These are phyloP conservation scores for Coemansia sp. DNA, from an alignment of 192 early-diverging fungal genomes.

Conservation along the genomic window DNA sequence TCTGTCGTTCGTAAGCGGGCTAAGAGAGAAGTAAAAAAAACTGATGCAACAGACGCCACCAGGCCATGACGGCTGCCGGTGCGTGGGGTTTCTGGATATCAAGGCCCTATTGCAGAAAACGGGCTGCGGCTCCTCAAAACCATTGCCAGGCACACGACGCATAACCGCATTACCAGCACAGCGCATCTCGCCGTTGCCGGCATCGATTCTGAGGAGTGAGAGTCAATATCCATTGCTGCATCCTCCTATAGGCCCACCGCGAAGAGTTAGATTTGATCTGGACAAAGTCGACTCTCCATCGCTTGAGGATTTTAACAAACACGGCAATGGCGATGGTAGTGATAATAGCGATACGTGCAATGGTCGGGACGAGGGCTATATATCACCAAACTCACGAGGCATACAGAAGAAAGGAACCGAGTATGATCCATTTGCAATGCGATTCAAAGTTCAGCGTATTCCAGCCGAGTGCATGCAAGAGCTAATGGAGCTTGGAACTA, in stretches of 20 bases:
- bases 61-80: constrained; percentile 7
- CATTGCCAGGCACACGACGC: constrained; percentile 13
- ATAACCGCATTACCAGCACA: neutral
- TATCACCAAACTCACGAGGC: neutral
- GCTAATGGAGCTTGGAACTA: constrained; percentile 31
- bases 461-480: constrained; percentile 28
- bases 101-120: constrained; percentile 29
- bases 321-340: neutral
- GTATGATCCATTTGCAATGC: constrained; percentile 1
- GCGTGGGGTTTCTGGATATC: constrained; percentile 25
- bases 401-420: neutral
- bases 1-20: neutral
- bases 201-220: constrained; percentile 18
- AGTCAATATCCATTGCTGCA: neutral
- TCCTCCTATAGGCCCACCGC: constrained; percentile 1
- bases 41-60: constrained; percentile 5
- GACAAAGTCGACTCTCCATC: neutral
- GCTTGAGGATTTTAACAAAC: neutral
- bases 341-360: neutral
- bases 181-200: constrained; percentile 15
- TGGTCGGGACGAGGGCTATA: constrained; percentile 9
- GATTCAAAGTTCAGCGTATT: constrained; percentile 26
- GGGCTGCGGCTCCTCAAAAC: constrained; percentile 18
- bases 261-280: constrained; percentile 34
- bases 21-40: neutral